Evolutionary conservation across 495 filamentous ascomycete genomes (phyloP).

Genomic region (Pyrenula massariospora): DNA sequence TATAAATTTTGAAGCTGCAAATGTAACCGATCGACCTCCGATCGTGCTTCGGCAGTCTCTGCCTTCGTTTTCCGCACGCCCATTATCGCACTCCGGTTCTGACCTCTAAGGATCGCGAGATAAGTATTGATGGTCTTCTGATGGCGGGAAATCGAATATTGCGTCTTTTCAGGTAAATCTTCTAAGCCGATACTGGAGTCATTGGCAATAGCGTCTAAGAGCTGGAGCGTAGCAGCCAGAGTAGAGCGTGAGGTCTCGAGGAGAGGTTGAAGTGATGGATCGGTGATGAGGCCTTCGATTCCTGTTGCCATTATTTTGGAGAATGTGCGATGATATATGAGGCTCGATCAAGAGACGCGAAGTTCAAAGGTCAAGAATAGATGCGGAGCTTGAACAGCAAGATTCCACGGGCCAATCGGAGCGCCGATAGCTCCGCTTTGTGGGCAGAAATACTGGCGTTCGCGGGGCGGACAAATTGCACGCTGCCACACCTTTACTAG

Average conservation of each 20-base stretch:
- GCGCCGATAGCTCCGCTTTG: neutral
- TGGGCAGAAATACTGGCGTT: no score
- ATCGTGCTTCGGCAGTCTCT: slow-evolving; percentile 71
- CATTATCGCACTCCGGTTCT: slow-evolving; percentile 71
- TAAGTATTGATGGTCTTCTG: slow-evolving; percentile 72
- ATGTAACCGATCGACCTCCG: slow-evolving; percentile 85
- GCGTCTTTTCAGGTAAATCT: neutral
- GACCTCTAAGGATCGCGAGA: slow-evolving; percentile 67
- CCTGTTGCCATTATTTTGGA: neutral
- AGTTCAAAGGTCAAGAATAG: neutral
- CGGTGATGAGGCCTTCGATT: slow-evolving; percentile 52
- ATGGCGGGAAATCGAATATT: slow-evolving; percentile 48
- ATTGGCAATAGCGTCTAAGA: neutral
- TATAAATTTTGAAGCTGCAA: slow-evolving; percentile 90
- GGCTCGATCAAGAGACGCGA: neutral
- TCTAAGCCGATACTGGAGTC: neutral
- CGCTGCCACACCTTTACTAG: no score
- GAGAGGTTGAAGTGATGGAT: slow-evolving; percentile 58
- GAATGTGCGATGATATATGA: neutral
- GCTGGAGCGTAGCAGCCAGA: neutral
- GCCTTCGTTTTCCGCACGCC: slow-evolving; percentile 78
- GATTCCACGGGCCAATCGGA: neutral
- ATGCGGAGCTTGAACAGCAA: neutral
- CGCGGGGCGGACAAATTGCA: no score
- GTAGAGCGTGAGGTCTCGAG: slow-evolving; percentile 33